Evolutionary conservation across 1,284 basidiomycete genomes (phyloP).

Genomic region (Meripilus lineatus): DNA sequence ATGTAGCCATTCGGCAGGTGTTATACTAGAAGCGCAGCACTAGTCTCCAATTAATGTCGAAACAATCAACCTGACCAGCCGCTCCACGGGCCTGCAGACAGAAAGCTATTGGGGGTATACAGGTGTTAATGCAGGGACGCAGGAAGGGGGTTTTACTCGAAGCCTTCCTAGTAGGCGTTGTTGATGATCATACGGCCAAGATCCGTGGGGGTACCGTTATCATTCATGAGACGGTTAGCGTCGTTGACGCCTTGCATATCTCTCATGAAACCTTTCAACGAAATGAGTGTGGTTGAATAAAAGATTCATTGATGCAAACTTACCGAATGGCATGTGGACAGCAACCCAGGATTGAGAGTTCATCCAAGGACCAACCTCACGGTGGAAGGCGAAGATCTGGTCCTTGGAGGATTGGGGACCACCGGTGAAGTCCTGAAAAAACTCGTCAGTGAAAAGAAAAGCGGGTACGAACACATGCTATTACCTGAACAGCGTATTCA

Average conservation of each 20-base stretch:
- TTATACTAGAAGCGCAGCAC: slow-evolving; percentile 22
- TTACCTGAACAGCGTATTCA: slow-evolving; percentile 65
- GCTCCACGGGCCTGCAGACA: slow-evolving; percentile 18
- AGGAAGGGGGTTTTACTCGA: background rate
- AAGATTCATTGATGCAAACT: slow-evolving; percentile 24
- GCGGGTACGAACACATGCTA: background rate
- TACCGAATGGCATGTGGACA: slow-evolving; percentile 70
- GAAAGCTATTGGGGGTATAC: slow-evolving; percentile 19
- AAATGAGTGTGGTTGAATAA: background rate
- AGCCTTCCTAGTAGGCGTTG: slow-evolving; percentile 30
- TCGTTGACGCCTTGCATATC: slow-evolving; percentile 65
- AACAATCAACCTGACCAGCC: slow-evolving; percentile 22
- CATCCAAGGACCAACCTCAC: slow-evolving; percentile 48
- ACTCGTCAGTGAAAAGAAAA: slow-evolving; percentile 10
- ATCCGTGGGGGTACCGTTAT: slow-evolving; percentile 38
- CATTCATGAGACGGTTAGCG: slow-evolving; percentile 49
- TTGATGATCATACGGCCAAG: slow-evolving; percentile 39
- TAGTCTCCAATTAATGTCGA: slow-evolving; percentile 4
- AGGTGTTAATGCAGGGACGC: background rate
- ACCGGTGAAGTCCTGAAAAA: slow-evolving; percentile 55
- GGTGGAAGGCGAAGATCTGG: slow-evolving; percentile 57
- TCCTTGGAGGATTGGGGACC: slow-evolving; percentile 44
- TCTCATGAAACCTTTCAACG: slow-evolving; percentile 54
- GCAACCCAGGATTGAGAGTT: slow-evolving; percentile 49
- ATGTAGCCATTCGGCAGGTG: too few relatives aligned